phyloP scores from a whole-genome alignment of 169 alveolate genomes.

The Plasmodium fragile region DNA sequence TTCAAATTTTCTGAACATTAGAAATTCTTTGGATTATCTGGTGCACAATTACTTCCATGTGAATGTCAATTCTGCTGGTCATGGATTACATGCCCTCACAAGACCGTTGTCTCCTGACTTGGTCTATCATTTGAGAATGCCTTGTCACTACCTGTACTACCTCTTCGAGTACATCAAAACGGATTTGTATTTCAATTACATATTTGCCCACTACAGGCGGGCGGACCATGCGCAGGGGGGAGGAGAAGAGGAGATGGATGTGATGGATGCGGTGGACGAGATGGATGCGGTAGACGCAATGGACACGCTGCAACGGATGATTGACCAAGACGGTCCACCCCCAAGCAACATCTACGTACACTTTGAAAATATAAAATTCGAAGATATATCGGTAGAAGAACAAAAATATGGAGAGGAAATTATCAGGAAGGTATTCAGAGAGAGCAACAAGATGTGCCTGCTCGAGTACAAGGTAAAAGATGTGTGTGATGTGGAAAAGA shows the following conservation, averaged over 20 bases:
- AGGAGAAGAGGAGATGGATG: not conserved
- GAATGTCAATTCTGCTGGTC: slow-evolving; percentile 88
- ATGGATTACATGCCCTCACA: slow-evolving; percentile 92
- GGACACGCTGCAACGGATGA: not conserved
- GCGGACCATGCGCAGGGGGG: not conserved
- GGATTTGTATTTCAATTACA: slow-evolving; percentile 57
- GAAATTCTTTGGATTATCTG: slow-evolving; percentile 87
- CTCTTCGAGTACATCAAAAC: slow-evolving; percentile 90
- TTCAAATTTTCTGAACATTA: slow-evolving; percentile 88
- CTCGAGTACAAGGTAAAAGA: slow-evolving; percentile 1
- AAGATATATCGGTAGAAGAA: slow-evolving; percentile 38
- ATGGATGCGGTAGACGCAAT: not conserved
- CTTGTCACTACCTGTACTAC: slow-evolving; percentile 92
- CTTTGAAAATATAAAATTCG: slow-evolving; percentile 37
- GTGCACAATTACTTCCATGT: slow-evolving; percentile 88
- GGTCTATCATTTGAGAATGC: slow-evolving; percentile 90
- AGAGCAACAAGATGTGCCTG: slow-evolving; percentile 40
- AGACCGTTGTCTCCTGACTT: slow-evolving; percentile 91
- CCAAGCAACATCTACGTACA: slow-evolving; percentile 27
- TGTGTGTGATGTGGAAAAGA: slow-evolving; percentile 27
- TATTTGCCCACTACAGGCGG: not conserved
- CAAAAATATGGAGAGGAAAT: slow-evolving; percentile 35
- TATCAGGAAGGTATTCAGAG: slow-evolving; percentile 23
- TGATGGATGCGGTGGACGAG: not conserved
- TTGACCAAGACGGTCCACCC: not conserved